phyloP scores from a whole-genome alignment of 2,329 filamentous ascomycete species.

The Fusarium algeriense region DNA sequence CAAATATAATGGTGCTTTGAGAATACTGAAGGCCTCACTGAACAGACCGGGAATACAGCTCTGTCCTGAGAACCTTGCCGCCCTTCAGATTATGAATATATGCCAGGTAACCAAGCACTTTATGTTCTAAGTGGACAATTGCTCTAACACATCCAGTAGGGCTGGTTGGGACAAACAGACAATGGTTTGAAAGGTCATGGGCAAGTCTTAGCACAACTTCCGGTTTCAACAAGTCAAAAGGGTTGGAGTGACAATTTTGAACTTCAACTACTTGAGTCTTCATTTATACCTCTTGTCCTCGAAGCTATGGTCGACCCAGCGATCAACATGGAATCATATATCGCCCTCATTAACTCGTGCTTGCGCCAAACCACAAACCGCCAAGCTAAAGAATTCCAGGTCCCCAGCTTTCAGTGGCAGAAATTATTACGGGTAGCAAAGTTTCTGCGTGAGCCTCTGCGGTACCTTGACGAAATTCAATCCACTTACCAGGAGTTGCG shows the following conservation, averaged over 20 bases:
- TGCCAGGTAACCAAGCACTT: slow-evolving; percentile 44
- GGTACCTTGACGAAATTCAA: neutral
- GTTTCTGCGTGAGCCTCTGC: neutral
- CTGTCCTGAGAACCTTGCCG: slow-evolving; percentile 48
- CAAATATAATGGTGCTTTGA: slow-evolving; percentile 48
- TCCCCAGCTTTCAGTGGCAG: neutral
- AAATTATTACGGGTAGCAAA: neutral
- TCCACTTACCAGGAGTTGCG: neutral
- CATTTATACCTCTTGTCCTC: neutral
- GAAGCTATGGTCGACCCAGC: slow-evolving; percentile 2
- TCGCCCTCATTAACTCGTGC: neutral
- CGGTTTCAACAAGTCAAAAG: neutral
- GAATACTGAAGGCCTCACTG: slow-evolving; percentile 39
- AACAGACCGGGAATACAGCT: slow-evolving; percentile 32
- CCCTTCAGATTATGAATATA: slow-evolving; percentile 52
- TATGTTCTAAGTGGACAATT: fast-evolving
- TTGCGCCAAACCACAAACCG: neutral
- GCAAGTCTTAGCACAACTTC: neutral
- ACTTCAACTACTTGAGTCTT: neutral
- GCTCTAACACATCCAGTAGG: slow-evolving; percentile 23
- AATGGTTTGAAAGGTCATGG: neutral
- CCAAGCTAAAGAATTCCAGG: neutral
- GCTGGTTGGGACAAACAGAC: slow-evolving; percentile 47
- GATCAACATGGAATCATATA: neutral
- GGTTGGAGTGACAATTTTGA: neutral